Conservation (phyloP, 2,329 filamentous ascomycete species). For the Fusarium euwallaceae region DNA sequence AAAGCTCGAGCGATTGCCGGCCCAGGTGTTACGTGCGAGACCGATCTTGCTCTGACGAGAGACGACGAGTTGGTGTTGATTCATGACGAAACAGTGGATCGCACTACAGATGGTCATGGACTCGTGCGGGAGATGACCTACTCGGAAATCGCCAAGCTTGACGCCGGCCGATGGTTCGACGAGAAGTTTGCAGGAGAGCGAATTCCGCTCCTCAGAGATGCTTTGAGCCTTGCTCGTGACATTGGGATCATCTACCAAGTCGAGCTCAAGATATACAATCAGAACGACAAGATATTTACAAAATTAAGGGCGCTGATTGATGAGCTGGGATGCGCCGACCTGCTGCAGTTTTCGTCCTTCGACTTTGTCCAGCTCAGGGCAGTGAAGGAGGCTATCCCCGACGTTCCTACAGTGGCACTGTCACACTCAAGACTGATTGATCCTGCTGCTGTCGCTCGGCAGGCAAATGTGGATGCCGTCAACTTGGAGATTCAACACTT, state of each 20-base stretch:
- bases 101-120: conserved; percentile 21
- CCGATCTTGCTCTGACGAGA: conserved; percentile 18
- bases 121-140: conserved; percentile 20
- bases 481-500: conserved; percentile 24
- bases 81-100: conserved; percentile 23
- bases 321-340: conserved; percentile 21
- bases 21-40: conserved; percentile 19
- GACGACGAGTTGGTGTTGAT: conserved; percentile 21
- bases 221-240: conserved; percentile 12
- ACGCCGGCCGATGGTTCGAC: conserved; percentile 19
- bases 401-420: conserved; percentile 9
- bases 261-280: conserved; percentile 24
- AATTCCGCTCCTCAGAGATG: conserved; percentile 12
- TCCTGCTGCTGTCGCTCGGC: conserved; percentile 8
- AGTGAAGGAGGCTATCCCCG: conserved; percentile 18
- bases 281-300: conserved; percentile 12
- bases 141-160: conserved; percentile 12
- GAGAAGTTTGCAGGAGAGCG: conserved; percentile 15
- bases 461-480: conserved; percentile 17
- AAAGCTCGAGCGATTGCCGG: conserved; percentile 8
- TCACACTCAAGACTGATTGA: conserved; percentile 20
- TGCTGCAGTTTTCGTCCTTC: conserved; percentile 18
- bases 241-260: conserved; percentile 18
- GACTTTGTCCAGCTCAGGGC: conserved; percentile 20
- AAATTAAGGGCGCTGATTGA: conserved; percentile 14